Percentiles rank a stretch among this genome's conserved stretches.
These are phyloP conservation scores for Voacanga thouarsii DNA, from an alignment of 257 asterid species.

Conservation along the genomic window DNA sequence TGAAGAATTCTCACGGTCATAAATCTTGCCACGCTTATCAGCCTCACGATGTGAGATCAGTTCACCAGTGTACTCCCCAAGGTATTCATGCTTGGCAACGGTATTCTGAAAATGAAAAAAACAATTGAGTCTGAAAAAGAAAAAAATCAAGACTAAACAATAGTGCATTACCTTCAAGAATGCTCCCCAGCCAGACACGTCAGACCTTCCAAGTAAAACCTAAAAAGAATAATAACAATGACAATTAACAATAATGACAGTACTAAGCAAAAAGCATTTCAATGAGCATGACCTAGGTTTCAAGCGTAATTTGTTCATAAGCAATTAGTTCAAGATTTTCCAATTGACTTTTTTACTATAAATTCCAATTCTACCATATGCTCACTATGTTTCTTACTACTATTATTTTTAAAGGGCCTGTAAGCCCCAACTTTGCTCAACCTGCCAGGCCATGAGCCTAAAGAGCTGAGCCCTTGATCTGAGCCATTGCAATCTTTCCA, in stretches of 20 bases:
- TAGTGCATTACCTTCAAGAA: constrained; percentile 73
- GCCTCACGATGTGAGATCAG: constrained; percentile 95
- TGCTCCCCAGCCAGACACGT: constrained; percentile 99
- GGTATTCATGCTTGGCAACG: constrained; percentile 86
- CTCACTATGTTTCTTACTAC: background rate
- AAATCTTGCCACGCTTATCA: constrained; percentile 99
- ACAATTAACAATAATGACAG: background rate
- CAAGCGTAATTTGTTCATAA: background rate
- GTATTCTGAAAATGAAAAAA: constrained; percentile 56
- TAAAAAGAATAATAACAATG: constrained; percentile 22
- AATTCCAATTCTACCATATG: background rate
- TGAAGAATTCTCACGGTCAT: constrained; percentile 92
- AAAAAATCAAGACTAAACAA: constrained; percentile 10
- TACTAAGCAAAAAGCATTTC: background rate
- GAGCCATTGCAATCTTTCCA: background rate
- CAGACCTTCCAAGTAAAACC: constrained; percentile 94
- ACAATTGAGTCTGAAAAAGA: constrained; percentile 17
- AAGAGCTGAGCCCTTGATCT: background rate
- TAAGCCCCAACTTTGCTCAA: background rate
- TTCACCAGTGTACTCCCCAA: constrained; percentile 98
- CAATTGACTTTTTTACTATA: background rate
- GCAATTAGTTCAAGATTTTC: background rate
- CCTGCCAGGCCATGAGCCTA: background rate
- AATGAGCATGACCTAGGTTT: background rate
- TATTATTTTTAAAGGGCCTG: background rate